Percentiles rank a stretch among this genome's conserved stretches.
Conservation (phyloP, 495 filamentous ascomycete species). For the Tuber magnatum region DNA sequence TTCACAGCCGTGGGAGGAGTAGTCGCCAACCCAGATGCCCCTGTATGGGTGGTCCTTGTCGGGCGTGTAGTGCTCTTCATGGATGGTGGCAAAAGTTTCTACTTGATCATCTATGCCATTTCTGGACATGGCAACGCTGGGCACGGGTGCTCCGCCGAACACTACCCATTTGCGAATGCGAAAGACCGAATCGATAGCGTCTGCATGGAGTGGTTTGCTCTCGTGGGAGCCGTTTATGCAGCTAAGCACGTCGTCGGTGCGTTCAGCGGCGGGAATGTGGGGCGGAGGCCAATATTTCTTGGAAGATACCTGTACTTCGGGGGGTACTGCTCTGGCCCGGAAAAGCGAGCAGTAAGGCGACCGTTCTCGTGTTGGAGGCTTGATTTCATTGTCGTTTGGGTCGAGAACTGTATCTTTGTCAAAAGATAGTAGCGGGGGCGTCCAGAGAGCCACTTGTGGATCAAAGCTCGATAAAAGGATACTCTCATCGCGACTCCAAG, state of each 20-base stretch:
- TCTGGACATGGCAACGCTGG: slow-evolving; percentile 33
- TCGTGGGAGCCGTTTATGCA: slow-evolving; percentile 43
- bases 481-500: not conserved
- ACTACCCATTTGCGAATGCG: slow-evolving; percentile 67
- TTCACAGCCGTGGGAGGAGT: slow-evolving; percentile 79
- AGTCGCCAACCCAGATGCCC: slow-evolving; percentile 90
- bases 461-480: slow-evolving; percentile 69
- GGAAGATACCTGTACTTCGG: slow-evolving; percentile 35
- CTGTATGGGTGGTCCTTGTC: slow-evolving; percentile 71
- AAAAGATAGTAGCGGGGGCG: slow-evolving; percentile 63
- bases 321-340: slow-evolving; percentile 46
- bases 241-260: slow-evolving; percentile 46
- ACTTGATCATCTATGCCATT: slow-evolving; percentile 55
- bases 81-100: slow-evolving; percentile 68
- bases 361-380: slow-evolving; percentile 46
- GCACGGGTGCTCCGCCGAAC: slow-evolving; percentile 39
- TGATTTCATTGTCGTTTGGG: slow-evolving; percentile 46
- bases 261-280: slow-evolving; percentile 56
- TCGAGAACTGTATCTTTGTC: slow-evolving; percentile 45
- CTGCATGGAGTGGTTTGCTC: slow-evolving; percentile 44
- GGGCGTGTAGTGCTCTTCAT: slow-evolving; percentile 63
- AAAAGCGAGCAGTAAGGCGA: slow-evolving; percentile 47
- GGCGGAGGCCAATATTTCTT: slow-evolving; percentile 68
- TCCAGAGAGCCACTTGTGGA: slow-evolving; percentile 60
- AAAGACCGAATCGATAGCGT: slow-evolving; percentile 57